Conservation (phyloP, 2,329 filamentous ascomycete genomes). For the Fusarium sp. region DNA sequence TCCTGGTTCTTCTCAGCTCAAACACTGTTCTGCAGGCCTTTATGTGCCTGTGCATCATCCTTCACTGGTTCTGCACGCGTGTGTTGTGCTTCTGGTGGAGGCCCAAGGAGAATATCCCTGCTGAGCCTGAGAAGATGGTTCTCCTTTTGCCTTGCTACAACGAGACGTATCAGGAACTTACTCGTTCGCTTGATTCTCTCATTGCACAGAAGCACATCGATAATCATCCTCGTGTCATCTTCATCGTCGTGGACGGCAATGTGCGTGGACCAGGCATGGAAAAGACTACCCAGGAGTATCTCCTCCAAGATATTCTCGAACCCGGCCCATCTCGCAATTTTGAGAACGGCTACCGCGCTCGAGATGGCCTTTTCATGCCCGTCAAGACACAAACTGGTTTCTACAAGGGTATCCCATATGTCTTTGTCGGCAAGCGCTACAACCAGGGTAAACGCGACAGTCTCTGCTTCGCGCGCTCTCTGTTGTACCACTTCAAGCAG, state of each 20-base stretch:
- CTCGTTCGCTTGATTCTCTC: conserved; percentile 58
- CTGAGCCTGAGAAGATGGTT: conserved; percentile 57
- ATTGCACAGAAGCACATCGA: conserved; percentile 57
- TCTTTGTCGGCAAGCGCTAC: conserved; percentile 61
- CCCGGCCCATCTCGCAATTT: conserved; percentile 50
- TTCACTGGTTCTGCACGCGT: conserved; percentile 47
- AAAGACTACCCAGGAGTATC: conserved; percentile 60
- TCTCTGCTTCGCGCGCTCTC: conserved; percentile 60
- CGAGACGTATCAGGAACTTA: conserved; percentile 58
- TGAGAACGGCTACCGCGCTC: conserved; percentile 58
- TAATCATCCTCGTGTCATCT: conserved; percentile 55
- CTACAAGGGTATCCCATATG: conserved; percentile 59
- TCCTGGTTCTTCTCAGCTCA: conserved; percentile 59
- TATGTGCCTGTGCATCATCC: conserved; percentile 55
- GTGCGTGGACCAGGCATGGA: conserved; percentile 59
- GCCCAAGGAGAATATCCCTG: conserved; percentile 50
- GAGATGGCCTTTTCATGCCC: conserved; percentile 60
- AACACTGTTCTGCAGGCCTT: conserved; percentile 57
- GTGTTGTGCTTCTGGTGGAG: conserved; percentile 46
- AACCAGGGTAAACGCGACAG: conserved; percentile 64
- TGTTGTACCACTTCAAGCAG: conserved; percentile 60
- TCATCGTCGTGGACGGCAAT: conserved; percentile 62
- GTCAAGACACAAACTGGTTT: conserved; percentile 56
- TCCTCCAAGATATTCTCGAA: conserved; percentile 59
- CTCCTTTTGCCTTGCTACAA: conserved; percentile 62